Percentiles rank a stretch among this genome's conserved stretches.
phyloP scores from a whole-genome alignment of 1,139 yeast genomes.

The Candida tunisiensis region DNA sequence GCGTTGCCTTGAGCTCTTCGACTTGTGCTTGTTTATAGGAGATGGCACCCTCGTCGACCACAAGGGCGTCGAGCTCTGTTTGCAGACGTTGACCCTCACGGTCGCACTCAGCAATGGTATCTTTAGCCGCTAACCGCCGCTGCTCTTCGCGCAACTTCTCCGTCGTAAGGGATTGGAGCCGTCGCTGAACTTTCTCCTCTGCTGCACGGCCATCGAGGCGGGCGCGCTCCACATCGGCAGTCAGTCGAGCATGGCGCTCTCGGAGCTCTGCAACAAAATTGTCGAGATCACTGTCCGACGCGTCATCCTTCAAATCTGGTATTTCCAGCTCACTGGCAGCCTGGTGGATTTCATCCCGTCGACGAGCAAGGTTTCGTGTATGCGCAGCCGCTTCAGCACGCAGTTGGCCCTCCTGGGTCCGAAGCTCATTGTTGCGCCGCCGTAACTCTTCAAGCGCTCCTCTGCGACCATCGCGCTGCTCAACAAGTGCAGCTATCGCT shows the following conservation, averaged over 20 bases:
- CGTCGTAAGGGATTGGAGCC: conserved; percentile 18
- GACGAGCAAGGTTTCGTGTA: no score
- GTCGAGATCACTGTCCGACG: conserved; percentile 5
- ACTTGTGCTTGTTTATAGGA: conserved; percentile 23
- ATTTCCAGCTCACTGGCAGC: background rate
- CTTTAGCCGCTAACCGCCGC: conserved; percentile 21
- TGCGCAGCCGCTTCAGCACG: no score
- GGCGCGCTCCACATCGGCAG: background rate
- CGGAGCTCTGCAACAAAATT: background rate
- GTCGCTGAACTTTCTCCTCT: conserved; percentile 10
- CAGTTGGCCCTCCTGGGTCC: no score
- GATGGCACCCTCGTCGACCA: conserved; percentile 25
- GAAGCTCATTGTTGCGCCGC: no score
- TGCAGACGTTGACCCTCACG: conserved; percentile 21
- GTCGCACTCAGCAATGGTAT: conserved; percentile 20
- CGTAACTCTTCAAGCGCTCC: no score
- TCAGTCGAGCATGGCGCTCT: background rate
- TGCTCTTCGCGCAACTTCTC: conserved; percentile 27
- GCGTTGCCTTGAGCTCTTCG: conserved; percentile 17
- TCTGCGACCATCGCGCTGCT: no score
- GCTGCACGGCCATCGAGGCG: conserved; percentile 1
- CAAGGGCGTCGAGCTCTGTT: conserved; percentile 21
- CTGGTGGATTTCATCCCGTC: background rate
- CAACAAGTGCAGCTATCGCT: conserved; percentile 6
- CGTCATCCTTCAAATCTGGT: conserved; percentile 3